These are phyloP conservation scores for Quercus lobata DNA, from an alignment of 331 rosid species.

Conservation along the genomic window DNA sequence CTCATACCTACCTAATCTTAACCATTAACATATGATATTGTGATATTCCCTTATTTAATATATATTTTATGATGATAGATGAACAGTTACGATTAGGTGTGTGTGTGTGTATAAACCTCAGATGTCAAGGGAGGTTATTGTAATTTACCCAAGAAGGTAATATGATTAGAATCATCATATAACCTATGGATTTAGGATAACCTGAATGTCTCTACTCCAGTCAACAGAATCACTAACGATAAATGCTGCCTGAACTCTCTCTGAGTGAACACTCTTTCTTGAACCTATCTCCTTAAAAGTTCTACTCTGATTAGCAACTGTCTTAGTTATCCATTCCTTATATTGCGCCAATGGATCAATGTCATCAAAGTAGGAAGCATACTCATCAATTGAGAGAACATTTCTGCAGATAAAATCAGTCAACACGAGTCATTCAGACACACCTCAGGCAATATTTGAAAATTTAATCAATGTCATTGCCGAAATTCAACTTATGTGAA, in stretches of 20 bases:
- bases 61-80: too few species aligned
- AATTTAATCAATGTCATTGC: neutral
- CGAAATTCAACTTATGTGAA: neutral
- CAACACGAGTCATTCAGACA: neutral
- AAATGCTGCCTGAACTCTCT: constrained; percentile 80
- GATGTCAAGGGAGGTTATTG: too few species aligned
- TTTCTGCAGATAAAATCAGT: constrained; percentile 45
- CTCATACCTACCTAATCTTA: too few species aligned
- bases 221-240: constrained; percentile 87
- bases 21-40: too few species aligned
- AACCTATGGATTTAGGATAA: constrained; percentile 14
- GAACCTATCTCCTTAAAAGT: constrained; percentile 19
- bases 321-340: constrained; percentile 67
- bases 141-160: too few species aligned
- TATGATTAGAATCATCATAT: neutral
- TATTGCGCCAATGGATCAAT: constrained; percentile 78
- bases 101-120: too few species aligned
- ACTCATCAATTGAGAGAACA: constrained; percentile 78
- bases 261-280: constrained; percentile 39
- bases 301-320: constrained; percentile 23
- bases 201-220: constrained; percentile 99
- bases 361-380: constrained; percentile 69
- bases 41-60: too few species aligned
- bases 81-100: too few species aligned
- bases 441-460: neutral